These are phyloP conservation scores for Cyclospora cayetanensis DNA, from an alignment of 169 alveolate genomes.

Conservation along the genomic window DNA sequence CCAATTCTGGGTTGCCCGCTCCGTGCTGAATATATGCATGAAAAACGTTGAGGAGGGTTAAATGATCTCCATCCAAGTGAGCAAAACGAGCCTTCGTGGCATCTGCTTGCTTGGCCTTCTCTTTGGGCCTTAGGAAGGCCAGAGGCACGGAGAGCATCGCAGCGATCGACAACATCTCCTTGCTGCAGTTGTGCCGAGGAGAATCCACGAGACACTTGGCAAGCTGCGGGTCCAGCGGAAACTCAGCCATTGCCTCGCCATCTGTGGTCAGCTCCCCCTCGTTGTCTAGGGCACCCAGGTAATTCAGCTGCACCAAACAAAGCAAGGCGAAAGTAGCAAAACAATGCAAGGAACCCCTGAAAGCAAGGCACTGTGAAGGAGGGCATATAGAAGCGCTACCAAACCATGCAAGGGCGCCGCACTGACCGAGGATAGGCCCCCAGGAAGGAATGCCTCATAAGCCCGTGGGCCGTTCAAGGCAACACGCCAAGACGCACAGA, in stretches of 20 bases:
- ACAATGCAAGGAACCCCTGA: neutral
- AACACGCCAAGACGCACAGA: neutral
- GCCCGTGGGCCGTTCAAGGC: too few relatives aligned
- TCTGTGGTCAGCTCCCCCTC: conserved; percentile 97
- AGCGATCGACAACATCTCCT: conserved; percentile 65
- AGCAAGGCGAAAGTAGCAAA: neutral
- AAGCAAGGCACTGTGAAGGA: too few relatives aligned
- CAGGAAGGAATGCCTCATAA: too few relatives aligned
- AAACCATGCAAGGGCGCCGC: too few relatives aligned
- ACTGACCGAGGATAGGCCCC: too few relatives aligned
- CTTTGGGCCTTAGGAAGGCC: conserved; percentile 94
- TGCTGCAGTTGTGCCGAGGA: conserved; percentile 64
- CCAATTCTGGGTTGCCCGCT: conserved; percentile 81
- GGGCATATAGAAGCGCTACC: too few relatives aligned
- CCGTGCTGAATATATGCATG: conserved; percentile 79
- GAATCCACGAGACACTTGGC: conserved; percentile 88
- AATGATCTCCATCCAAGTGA: conserved; percentile 98
- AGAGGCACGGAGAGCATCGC: conserved; percentile 95
- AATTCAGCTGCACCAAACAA: conserved; percentile 90
- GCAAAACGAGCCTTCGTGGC: conserved; percentile 89
- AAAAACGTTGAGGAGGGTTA: conserved; percentile 93
- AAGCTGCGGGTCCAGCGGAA: conserved; percentile 99
- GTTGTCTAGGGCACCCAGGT: conserved; percentile 97
- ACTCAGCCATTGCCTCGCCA: conserved; percentile 97
- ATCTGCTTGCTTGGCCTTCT: conserved; percentile 76